Evolutionary conservation across 2,329 filamentous ascomycete genomes (phyloP), one percentile per base, ranked within the genome.

Genomic region (Monilinia fructicola): DNA sequence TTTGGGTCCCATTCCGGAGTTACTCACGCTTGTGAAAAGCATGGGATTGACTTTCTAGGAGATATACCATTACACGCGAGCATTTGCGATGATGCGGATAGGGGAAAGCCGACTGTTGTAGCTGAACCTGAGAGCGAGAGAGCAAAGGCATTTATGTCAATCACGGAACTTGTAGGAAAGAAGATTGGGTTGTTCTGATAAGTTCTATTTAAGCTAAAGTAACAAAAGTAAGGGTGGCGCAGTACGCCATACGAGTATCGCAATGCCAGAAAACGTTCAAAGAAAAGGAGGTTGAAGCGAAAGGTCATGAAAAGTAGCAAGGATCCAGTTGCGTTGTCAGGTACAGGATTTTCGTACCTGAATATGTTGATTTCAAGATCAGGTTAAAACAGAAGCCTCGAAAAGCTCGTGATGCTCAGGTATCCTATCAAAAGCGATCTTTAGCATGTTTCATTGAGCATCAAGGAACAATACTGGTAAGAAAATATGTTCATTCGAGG

Each of bases 71-170:
- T 99, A 59, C 92, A 98, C 77, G 87, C 90, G 4, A 87, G 83
- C 61, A 96, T 98, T 28, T 96, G 93, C 67, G 90, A 92, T 66
- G 92, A 97, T 78, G 92, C 91, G 1, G 92, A 97, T 77, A 82
- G 85, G 26, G 95, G 95, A 0, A 92, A 90, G 77, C 95, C 95
- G 4, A 97, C 93, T 0, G 91, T 98, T 0, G 92, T 97, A 2
- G 86, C 92, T 1, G 92, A 96, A 77, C 92, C 94, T 10, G 83
- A 87, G 1, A 93, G 92, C 72, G 83, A 85, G 42, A 86, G 91
- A 71, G 89, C 91, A 0, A 79, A 82, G 64, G 87, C 88, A 0
- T 99, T 97, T 76, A 78, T 89, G 67, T 80, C 82, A 23, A 88
- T 97, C 75, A 91, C 91, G 1, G 80, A 83, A 65, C 77, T 79